A percentile compares a stretch with the other conserved stretches of the same genome.
Evolutionary conservation across 2,329 filamentous ascomycete genomes (phyloP).

Genomic region (Colletotrichum sp.): DNA sequence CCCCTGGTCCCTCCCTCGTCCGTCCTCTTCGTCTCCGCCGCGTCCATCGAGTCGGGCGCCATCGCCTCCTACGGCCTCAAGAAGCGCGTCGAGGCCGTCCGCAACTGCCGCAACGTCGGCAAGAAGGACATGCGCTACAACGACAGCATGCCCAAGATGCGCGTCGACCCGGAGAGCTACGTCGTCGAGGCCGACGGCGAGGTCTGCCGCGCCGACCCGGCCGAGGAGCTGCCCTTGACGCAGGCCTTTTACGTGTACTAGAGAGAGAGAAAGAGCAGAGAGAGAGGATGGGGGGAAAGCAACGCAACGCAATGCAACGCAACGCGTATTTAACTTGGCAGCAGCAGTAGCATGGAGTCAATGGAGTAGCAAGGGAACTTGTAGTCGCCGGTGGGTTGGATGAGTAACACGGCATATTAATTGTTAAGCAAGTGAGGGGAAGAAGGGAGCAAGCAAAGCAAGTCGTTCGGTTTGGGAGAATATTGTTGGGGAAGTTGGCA

Average conservation of each 20-base stretch:
- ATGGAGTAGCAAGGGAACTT: neutral
- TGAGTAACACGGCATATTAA: neutral
- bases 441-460: neutral
- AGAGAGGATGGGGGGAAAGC: neutral
- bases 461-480: neutral
- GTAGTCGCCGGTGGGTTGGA: neutral
- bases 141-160: slow-evolving; percentile 82
- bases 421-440: neutral
- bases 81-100: slow-evolving; percentile 83
- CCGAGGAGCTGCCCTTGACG: slow-evolving; percentile 73
- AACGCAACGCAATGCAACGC: neutral
- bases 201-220: slow-evolving; percentile 76
- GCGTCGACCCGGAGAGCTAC: slow-evolving; percentile 90
- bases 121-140: slow-evolving; percentile 95
- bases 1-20: slow-evolving; percentile 73
- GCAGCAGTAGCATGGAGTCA: neutral
- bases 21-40: slow-evolving; percentile 83
- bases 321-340: neutral
- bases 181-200: slow-evolving; percentile 83
- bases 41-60: slow-evolving; percentile 69
- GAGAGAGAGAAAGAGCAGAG: neutral
- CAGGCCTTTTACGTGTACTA: slow-evolving; percentile 81
- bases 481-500: neutral
- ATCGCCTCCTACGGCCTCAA: slow-evolving; percentile 76
- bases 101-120: slow-evolving; percentile 73